Percentiles rank a stretch among this genome's conserved stretches.
phyloP scores from a whole-genome alignment of 2,329 filamentous ascomycete genomes.

The Cytospora leucostoma region DNA sequence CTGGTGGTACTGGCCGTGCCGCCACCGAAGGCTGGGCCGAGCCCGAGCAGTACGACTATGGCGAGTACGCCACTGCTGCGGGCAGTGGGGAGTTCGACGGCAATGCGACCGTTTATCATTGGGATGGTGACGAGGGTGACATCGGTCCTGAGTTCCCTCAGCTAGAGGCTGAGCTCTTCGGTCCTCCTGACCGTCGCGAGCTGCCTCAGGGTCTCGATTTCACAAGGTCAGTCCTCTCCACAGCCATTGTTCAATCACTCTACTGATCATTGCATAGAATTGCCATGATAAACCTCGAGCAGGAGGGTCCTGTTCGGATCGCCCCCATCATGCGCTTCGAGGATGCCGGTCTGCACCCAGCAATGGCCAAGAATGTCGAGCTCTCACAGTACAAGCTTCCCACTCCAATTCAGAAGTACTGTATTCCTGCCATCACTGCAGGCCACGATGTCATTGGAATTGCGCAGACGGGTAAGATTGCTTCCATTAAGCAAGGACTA shows the following conservation, averaged over 20 bases:
- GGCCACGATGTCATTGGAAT: slow-evolving; percentile 84
- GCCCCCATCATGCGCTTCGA: slow-evolving; percentile 61
- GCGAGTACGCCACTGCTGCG: slow-evolving; percentile 32
- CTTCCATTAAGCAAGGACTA: neutral
- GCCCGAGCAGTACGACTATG: slow-evolving; percentile 52
- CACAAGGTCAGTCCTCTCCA: slow-evolving; percentile 52
- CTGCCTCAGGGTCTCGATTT: slow-evolving; percentile 62
- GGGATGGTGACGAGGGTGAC: slow-evolving; percentile 83
- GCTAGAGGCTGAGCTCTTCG: slow-evolving; percentile 78
- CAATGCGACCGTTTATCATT: slow-evolving; percentile 74
- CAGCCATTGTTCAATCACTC: neutral
- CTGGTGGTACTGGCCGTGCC: neutral
- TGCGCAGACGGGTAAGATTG: slow-evolving; percentile 78
- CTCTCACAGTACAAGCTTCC: slow-evolving; percentile 71
- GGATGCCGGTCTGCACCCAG: slow-evolving; percentile 80
- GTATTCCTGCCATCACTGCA: slow-evolving; percentile 74
- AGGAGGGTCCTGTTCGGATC: slow-evolving; percentile 58
- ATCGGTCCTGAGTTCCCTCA: slow-evolving; percentile 70
- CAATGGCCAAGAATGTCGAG: slow-evolving; percentile 75
- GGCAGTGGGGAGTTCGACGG: slow-evolving; percentile 46
- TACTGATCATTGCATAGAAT: slow-evolving; percentile 46
- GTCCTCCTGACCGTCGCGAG: slow-evolving; percentile 52
- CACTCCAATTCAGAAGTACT: slow-evolving; percentile 86
- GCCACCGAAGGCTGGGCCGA: slow-evolving; percentile 47
- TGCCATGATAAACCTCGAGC: slow-evolving; percentile 53